phyloP scores from a whole-genome alignment of 306 rosid genomes.

The Cicer yamashitae region DNA sequence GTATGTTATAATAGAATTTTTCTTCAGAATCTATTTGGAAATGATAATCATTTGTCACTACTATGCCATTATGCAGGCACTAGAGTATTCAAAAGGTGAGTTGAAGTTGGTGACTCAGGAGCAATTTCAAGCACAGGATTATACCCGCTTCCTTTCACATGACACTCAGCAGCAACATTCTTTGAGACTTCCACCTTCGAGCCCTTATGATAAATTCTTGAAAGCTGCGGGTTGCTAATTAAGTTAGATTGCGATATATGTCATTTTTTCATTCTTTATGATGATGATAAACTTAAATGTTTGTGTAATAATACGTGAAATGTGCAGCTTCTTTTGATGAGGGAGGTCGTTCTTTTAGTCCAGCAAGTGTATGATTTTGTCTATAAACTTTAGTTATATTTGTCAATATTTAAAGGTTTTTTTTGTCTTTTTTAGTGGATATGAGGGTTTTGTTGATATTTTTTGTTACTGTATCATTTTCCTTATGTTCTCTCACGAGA shows the following conservation, averaged over 20 bases:
- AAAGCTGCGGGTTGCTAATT: slow-evolving; percentile 93
- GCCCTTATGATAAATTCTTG: slow-evolving; percentile 94
- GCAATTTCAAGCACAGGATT: slow-evolving; percentile 52
- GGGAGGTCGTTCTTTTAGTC: slow-evolving; percentile 24
- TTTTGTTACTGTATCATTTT: slow-evolving; percentile 15
- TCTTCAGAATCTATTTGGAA: slow-evolving; percentile 32
- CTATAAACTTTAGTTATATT: slow-evolving; percentile 27
- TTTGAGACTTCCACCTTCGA: slow-evolving; percentile 87
- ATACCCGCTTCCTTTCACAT: slow-evolving; percentile 48
- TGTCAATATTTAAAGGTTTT: slow-evolving; percentile 39
- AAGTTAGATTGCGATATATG: slow-evolving; percentile 29
- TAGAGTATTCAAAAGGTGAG: slow-evolving; percentile 58
- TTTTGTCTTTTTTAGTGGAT: slow-evolving; percentile 19
- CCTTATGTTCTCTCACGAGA: not conserved
- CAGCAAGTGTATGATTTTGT: slow-evolving; percentile 42
- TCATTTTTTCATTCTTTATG: slow-evolving; percentile 67
- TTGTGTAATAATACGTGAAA: slow-evolving; percentile 38
- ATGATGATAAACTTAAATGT: slow-evolving; percentile 37
- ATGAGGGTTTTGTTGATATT: slow-evolving; percentile 15
- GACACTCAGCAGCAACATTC: slow-evolving; percentile 60
- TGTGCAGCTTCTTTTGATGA: slow-evolving; percentile 38
- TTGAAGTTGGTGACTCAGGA: slow-evolving; percentile 50
- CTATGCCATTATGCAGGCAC: slow-evolving; percentile 52
- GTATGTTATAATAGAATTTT: slow-evolving; percentile 15
- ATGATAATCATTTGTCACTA: slow-evolving; percentile 29